Conservation (phyloP, 2,329 filamentous ascomycete species). For the Aspergillus ochraceus region DNA sequence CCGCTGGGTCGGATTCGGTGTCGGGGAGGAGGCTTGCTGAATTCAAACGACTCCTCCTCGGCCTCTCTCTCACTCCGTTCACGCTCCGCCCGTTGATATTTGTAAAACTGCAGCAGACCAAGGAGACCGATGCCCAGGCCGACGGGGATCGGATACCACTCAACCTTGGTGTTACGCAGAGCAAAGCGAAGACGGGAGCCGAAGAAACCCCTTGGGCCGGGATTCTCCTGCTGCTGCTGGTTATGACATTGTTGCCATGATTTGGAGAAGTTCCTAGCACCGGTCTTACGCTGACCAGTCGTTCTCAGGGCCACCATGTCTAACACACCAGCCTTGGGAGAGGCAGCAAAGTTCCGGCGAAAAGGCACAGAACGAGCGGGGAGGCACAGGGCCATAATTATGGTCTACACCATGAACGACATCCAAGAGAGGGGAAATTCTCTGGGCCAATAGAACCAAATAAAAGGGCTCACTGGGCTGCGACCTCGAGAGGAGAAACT, state of each 20-base stretch:
- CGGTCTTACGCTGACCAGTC: slow-evolving; percentile 29
- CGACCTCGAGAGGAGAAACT: slow-evolving; percentile 2
- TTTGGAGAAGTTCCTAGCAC: slow-evolving; percentile 40
- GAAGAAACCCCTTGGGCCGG: slow-evolving; percentile 52
- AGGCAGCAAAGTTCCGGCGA: slow-evolving; percentile 21
- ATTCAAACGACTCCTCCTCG: slow-evolving; percentile 33
- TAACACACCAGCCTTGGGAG: slow-evolving; percentile 20
- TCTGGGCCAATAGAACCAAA: slow-evolving; percentile 1
- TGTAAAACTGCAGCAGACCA: slow-evolving; percentile 80
- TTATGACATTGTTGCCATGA: slow-evolving; percentile 42
- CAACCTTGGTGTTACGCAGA: slow-evolving; percentile 64
- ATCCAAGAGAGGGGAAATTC: slow-evolving; percentile 11
- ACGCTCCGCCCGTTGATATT: slow-evolving; percentile 58
- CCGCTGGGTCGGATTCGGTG: slow-evolving; percentile 75
- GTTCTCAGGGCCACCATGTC: slow-evolving; percentile 35
- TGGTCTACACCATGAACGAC: slow-evolving; percentile 29
- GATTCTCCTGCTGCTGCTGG: slow-evolving; percentile 37
- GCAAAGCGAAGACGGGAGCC: slow-evolving; percentile 58
- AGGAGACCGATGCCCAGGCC: slow-evolving; percentile 82
- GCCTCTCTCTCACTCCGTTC: slow-evolving; percentile 51
- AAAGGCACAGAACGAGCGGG: slow-evolving; percentile 23
- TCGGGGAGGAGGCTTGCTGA: slow-evolving; percentile 49
- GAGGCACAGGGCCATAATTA: slow-evolving; percentile 38
- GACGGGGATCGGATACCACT: slow-evolving; percentile 90
- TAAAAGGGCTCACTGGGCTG: background rate